Conservation (phyloP, 345 rosid species). For the Gossypium ekmanianum region DNA sequence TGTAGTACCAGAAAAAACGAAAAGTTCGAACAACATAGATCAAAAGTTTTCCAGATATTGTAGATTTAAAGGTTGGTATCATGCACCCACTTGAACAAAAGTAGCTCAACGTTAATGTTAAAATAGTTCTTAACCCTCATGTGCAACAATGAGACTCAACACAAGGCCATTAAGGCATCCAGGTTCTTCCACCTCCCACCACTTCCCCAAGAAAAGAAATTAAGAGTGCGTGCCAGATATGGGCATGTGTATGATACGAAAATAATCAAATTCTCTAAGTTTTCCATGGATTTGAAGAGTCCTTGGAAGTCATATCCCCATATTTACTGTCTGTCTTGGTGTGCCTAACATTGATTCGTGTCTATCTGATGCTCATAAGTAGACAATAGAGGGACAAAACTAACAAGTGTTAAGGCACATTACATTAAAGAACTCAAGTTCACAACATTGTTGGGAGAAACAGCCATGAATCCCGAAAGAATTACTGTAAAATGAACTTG, state of each 20-base stretch:
- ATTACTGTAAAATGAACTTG: no score
- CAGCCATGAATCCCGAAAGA: no score
- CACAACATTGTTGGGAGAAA: no score
- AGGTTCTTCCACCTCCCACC: not conserved
- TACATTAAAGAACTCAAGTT: no score
- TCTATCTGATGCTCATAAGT: not conserved
- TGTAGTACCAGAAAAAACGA: not conserved
- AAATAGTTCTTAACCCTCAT: no score
- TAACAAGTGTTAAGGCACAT: no score
- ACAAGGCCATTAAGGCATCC: no score
- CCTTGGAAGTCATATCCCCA: not conserved
- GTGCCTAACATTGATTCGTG: not conserved
- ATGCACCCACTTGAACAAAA: not conserved
- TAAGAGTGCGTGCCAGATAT: not conserved
- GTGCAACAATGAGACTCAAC: no score
- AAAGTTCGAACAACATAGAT: not conserved
- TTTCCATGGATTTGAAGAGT: not conserved
- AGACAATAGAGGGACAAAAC: no score
- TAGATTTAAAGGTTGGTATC: no score
- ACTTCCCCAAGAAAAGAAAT: not conserved
- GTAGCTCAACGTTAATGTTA: not conserved
- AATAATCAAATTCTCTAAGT: not conserved
- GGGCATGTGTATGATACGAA: not conserved
- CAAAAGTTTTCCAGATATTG: not conserved
- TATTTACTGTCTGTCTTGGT: not conserved